Evolutionary conservation across 2,329 filamentous ascomycete genomes (phyloP), one percentile per base, ranked within the genome.

Genomic region (Phyllosticta paracitricarpa): DNA sequence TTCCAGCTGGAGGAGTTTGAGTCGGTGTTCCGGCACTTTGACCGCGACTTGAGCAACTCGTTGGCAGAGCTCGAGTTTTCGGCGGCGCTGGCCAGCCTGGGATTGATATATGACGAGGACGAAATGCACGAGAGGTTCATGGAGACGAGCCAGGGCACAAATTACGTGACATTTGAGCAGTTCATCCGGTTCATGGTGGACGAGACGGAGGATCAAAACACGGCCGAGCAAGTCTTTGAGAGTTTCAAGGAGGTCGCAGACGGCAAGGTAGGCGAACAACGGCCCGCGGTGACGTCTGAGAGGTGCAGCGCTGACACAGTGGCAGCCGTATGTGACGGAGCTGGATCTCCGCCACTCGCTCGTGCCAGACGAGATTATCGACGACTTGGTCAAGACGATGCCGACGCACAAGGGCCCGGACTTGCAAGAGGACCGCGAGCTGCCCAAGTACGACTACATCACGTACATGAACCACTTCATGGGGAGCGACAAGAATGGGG

Each of bases 101-200:
- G 94, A 0, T 81, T 99, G 5, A 94, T 97, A 4, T 99, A 97
- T 71, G 94, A 95, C 67, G 94, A 97, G 72, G 88, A 93, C 26
- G 94, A 99, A 78, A 99, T 97, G 94, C 93, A 97, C 73, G 87
- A 93, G 59, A 93, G 93, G 68, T 99, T 97, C 76, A 71, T 88
- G 57, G 89, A 93, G 59, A 95, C 92, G n/a, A 92, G 89, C 65
- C 85, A 84, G 48, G 91, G 85, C 40, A 83, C 80, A 66, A 88
- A 87, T 73, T 84, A 88, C 66, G 94, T 99, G 58, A 94, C 89
- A 4, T 99, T 99, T 71, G 94, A 99, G 78, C 93, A 97, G 75
- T 99, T 99, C 72, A 99, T 99, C 73, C 87, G 90, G 51, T 99
- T 99, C 81, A 99, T 99, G 94, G 94, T 99, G 56, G 91, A 96